Percentiles rank a stretch among this genome's conserved stretches.
These are phyloP conservation scores for Pelargonium fulgidum DNA, from an alignment of 441 rosid genomes.

Conservation along the genomic window DNA sequence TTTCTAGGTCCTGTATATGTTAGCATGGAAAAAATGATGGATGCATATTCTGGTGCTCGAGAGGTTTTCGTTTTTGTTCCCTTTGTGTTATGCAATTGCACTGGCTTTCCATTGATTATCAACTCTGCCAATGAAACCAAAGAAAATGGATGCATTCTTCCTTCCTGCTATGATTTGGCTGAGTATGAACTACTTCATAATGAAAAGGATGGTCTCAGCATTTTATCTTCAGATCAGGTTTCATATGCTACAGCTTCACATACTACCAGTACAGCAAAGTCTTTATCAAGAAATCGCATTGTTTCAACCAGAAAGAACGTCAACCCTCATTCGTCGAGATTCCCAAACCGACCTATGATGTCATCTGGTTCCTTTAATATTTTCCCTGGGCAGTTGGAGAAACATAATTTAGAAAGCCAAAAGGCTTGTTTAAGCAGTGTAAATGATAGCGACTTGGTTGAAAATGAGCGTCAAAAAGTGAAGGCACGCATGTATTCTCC, in stretches of 20 bases:
- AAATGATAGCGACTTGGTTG: slow-evolving; percentile 36
- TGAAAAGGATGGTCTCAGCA: slow-evolving; percentile 61
- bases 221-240: slow-evolving; percentile 49
- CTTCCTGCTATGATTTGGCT: slow-evolving; percentile 64
- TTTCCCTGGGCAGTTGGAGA: slow-evolving; percentile 23
- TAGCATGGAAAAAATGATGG: slow-evolving; percentile 74
- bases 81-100: slow-evolving; percentile 73
- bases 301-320: slow-evolving; percentile 31
- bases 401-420: slow-evolving; percentile 28
- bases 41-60: slow-evolving; percentile 83
- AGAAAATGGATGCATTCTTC: slow-evolving; percentile 45
- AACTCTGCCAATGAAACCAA: slow-evolving; percentile 49
- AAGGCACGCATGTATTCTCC: slow-evolving; percentile 79
- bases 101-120: slow-evolving; percentile 67
- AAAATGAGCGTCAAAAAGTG: slow-evolving; percentile 45
- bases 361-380: slow-evolving; percentile 27
- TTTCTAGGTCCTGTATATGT: slow-evolving; percentile 62
- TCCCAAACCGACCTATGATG: slow-evolving; percentile 34
- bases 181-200: slow-evolving; percentile 46
- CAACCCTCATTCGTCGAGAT: slow-evolving; percentile 29
- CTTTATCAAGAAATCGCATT: slow-evolving; percentile 36
- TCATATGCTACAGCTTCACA: slow-evolving; percentile 28
- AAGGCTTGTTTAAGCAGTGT: slow-evolving; percentile 27
- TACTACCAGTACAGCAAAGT: slow-evolving; percentile 30
- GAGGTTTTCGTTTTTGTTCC: slow-evolving; percentile 78